Evolutionary conservation across 345 rosid species (phyloP).

Genomic region (Dovyalis caffra): DNA sequence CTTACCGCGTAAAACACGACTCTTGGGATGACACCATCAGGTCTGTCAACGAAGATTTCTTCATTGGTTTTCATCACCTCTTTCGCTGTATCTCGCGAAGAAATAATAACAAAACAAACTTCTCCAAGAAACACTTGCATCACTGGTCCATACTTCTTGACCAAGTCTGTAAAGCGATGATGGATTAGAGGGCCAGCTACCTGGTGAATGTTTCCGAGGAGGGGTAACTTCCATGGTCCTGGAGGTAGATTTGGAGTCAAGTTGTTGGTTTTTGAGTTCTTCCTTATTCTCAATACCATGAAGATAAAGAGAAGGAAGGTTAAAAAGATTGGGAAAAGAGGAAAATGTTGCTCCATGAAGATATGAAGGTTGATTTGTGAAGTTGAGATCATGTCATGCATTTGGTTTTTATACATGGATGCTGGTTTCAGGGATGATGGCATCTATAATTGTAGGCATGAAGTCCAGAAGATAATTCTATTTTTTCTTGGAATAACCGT

Average conservation of each 20-base stretch:
- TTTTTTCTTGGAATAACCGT: too few species aligned
- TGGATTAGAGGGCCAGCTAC: constrained; percentile 2
- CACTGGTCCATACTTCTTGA: constrained; percentile 10
- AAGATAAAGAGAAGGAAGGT: constrained; percentile 13
- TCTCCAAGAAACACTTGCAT: constrained; percentile 15
- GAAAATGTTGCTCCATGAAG: too few species aligned
- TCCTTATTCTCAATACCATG: background rate
- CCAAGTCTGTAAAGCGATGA: constrained; percentile 8
- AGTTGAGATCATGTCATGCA: too few species aligned
- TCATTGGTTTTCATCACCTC: constrained; percentile 35
- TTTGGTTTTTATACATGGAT: too few species aligned
- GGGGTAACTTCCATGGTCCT: constrained; percentile 13
- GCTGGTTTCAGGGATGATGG: too few species aligned
- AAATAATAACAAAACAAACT: constrained; percentile 15
- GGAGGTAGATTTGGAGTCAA: constrained; percentile 5
- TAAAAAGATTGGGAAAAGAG: background rate
- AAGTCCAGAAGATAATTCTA: too few species aligned
- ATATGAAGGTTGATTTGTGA: too few species aligned
- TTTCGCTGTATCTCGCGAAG: constrained; percentile 27
- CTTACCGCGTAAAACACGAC: constrained; percentile 1
- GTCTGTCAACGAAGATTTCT: constrained; percentile 22
- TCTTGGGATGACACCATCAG: background rate
- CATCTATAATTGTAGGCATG: too few species aligned
- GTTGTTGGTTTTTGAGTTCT: background rate
- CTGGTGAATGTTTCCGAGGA: constrained; percentile 17